A percentile compares a stretch with the other conserved stretches of the same genome.
These are phyloP conservation scores for Irpex sp. DNA, from an alignment of 1,284 basidiomycete genomes.

Conservation along the genomic window DNA sequence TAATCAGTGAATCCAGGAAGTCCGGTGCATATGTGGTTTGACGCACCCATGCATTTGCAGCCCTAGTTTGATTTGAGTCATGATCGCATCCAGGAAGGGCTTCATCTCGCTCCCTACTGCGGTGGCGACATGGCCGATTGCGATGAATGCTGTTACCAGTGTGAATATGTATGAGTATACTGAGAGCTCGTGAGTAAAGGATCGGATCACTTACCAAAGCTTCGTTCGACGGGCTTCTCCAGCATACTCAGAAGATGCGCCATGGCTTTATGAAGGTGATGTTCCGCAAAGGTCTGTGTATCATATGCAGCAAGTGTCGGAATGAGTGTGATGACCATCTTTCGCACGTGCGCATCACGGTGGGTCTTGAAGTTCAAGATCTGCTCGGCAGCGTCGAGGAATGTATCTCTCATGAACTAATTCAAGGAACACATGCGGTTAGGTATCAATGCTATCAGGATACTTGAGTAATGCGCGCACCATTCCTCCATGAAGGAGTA, in stretches of 20 bases:
- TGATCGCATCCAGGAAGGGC: conserved; percentile 90
- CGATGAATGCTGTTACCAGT: conserved; percentile 76
- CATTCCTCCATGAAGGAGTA: conserved; percentile 91
- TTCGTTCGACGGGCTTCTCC: conserved; percentile 86
- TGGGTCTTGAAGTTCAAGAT: conserved; percentile 89
- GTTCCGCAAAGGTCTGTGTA: conserved; percentile 84
- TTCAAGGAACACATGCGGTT: neutral
- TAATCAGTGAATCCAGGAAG: neutral
- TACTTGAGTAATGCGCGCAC: conserved; percentile 40
- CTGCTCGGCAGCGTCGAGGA: conserved; percentile 86
- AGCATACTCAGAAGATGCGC: conserved; percentile 85
- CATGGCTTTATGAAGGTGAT: conserved; percentile 91
- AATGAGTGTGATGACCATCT: conserved; percentile 92
- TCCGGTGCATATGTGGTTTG: neutral
- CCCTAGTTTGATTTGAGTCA: conserved; percentile 87
- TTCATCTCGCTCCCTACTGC: conserved; percentile 96
- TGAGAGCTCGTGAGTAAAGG: neutral
- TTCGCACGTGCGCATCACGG: conserved; percentile 82
- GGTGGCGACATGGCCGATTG: conserved; percentile 92
- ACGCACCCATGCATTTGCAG: conserved; percentile 81
- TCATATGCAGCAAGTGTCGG: conserved; percentile 95
- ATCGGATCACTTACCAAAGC: conserved; percentile 62
- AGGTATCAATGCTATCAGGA: neutral
- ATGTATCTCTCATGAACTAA: conserved; percentile 93
- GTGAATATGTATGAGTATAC: conserved; percentile 11